Base-by-base conservation (phyloP, 2,329 filamentous ascomycete species). In the Incumbomyces delicatus region DNA sequence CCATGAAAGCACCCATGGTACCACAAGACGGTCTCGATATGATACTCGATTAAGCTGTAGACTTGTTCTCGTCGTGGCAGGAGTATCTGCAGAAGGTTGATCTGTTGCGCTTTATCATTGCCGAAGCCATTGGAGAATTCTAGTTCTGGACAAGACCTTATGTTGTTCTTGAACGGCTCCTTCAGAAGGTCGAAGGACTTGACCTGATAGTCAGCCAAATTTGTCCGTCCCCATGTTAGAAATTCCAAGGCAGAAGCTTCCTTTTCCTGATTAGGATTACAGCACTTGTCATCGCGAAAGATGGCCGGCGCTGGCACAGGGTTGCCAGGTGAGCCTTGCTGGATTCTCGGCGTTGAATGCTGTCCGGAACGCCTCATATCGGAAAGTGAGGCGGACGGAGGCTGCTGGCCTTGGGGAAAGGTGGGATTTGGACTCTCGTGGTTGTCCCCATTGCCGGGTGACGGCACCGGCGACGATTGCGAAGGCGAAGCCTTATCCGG, bases 151-250 rank as follows among this genome's bases (percentile, higher is more conserved):
- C 14, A 45, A 17, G 40, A 13, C 32, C 17, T 32, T 14, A 6
- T 2, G 30, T 38, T 45, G 33, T 29, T 45, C 37, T 33, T 40
- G 44, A 41, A 40, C 11, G 60, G 61, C 33, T 72, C 65, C 51
- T 73, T 73, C 31, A 63, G 49, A 6, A 57, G 50, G 16, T 57
- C 54, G 14, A 57, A 38, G 11, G 54, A 52, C 40, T 53, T 52
- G 22, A 53, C 47, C 27, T 53, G 50, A 36, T 55, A 55, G 35
- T 55, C 53, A 17, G 54, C 52, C 13, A 54, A 38, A 34, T 51
- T 55, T n/a, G 43, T 60, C 13, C 69, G 63, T 7, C 70, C 70
- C 70, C 71, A 73, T 1, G 70, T 68, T 2, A 72, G 59, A 38
- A 71, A 73, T 46, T 73, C 70, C 0, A 73, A 61, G 2, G 72